A percentile compares a stretch with the other conserved stretches of the same genome.
phyloP scores from a whole-genome alignment of 306 rosid genomes.

The Luffa aegyptiaca region DNA sequence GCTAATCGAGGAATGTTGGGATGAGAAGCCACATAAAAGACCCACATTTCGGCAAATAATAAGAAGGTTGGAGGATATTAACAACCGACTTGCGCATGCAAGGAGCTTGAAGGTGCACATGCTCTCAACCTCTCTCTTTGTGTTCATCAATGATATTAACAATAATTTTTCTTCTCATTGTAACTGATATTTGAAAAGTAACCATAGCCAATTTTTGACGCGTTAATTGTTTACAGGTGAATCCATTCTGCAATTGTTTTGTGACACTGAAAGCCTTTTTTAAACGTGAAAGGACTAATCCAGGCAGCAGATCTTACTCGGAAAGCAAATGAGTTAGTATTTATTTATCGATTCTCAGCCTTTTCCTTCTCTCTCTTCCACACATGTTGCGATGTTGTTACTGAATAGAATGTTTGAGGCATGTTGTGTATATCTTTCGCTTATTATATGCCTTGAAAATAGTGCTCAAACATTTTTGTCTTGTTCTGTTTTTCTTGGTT shows the following conservation, averaged over 20 bases:
- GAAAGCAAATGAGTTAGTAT: slow-evolving; percentile 5
- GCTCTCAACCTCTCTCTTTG: slow-evolving; percentile 13
- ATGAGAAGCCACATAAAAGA: slow-evolving; percentile 68
- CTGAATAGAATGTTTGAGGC: background rate
- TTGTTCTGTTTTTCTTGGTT: background rate
- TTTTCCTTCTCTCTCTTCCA: background rate
- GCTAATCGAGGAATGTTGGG: slow-evolving; percentile 86
- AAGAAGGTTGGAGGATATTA: slow-evolving; percentile 49
- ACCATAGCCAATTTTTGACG: background rate
- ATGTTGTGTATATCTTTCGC: background rate
- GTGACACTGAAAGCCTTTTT: background rate
- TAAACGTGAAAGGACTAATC: background rate
- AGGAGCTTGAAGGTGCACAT: slow-evolving; percentile 68
- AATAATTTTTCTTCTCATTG: background rate
- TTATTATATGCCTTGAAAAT: background rate
- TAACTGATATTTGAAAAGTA: background rate
- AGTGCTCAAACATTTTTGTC: background rate
- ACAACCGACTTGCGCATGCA: slow-evolving; percentile 37
- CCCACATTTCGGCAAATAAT: slow-evolving; percentile 85
- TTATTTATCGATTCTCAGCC: background rate
- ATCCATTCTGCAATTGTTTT: background rate
- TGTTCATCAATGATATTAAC: background rate
- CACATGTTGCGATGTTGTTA: background rate
- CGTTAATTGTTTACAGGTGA: background rate
- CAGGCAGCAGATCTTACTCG: slow-evolving; percentile 7